phyloP scores from a whole-genome alignment of 78 protist species.

The Dictyostelium discoideum region dicty_2.7 NC_007089.4:6137001-6137500 shows the following conservation, averaged over 20 bases:
- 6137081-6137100: conserved; percentile 35
- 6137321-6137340: conserved; percentile 64
- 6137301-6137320: not conserved
- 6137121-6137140: conserved; percentile 54
- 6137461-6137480: not conserved
- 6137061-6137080: not conserved
- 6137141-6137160: conserved; percentile 45
- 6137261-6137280: not conserved
- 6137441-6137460: not conserved
- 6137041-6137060: too few species aligned
- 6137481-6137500: not conserved
- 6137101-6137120: conserved; percentile 17
- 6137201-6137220: not conserved
- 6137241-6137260: not conserved
- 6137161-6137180: not conserved
- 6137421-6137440: not conserved
- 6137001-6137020: too few species aligned
- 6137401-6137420: conserved; percentile 40
- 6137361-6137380: conserved; percentile 44
- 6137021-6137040: too few species aligned
- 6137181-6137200: not conserved
- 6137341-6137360: conserved; percentile 78
- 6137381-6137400: conserved; percentile 48
- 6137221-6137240: not conserved
- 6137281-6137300: too few species aligned